Conservation (phyloP, 1,139 yeast genomes). For the Suhomyces panamericanus region DNA sequence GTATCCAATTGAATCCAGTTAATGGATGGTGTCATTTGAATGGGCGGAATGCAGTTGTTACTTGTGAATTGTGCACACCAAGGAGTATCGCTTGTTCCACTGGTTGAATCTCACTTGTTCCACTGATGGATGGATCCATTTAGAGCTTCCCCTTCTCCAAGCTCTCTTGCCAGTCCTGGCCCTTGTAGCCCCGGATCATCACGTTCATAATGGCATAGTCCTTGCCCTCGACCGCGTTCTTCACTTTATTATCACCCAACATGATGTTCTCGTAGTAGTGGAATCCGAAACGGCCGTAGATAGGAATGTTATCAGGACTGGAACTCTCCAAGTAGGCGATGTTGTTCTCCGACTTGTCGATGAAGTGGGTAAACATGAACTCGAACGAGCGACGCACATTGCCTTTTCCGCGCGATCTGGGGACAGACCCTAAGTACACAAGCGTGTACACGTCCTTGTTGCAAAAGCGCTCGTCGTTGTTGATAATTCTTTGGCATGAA, state of each 20-base stretch:
- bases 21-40: no score
- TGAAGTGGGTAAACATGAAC: conserved; percentile 51
- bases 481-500: conserved; percentile 41
- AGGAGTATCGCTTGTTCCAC: no score
- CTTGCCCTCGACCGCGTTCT: conserved; percentile 37
- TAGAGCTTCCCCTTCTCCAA: conserved; percentile 15
- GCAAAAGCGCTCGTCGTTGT: conserved; percentile 35
- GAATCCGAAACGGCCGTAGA: conserved; percentile 60
- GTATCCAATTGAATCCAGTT: no score
- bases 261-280: conserved; percentile 49
- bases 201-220: conserved; percentile 59
- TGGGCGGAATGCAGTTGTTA: no score
- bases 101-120: no score
- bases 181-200: conserved; percentile 53
- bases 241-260: conserved; percentile 41
- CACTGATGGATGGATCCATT: neutral
- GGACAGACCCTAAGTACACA: conserved; percentile 61
- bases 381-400: conserved; percentile 60
- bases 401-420: conserved; percentile 66
- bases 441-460: conserved; percentile 52
- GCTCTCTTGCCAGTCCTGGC: conserved; percentile 39
- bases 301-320: conserved; percentile 52
- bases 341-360: conserved; percentile 45
- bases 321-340: conserved; percentile 62
- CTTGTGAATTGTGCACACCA: no score